A percentile compares a stretch with the other conserved stretches of the same genome.
Conservation (phyloP, 75 land plant genomes). For the Pinus albicaulis region DNA sequence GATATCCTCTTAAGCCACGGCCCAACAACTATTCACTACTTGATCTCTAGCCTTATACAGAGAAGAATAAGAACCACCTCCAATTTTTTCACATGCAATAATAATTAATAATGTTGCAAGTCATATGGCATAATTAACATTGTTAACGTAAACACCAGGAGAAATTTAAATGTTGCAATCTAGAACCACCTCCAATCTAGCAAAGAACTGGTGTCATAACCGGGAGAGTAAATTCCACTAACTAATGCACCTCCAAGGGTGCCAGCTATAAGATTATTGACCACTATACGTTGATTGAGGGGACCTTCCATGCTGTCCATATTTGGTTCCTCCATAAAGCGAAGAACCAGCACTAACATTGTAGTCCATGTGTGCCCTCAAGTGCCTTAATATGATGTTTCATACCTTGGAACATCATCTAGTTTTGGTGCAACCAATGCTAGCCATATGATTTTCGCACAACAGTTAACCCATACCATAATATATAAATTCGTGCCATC, state of each 20-base stretch:
- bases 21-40: background rate
- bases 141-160: no score
- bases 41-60: background rate
- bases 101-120: background rate
- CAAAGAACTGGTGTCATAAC: background rate
- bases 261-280: background rate
- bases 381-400: background rate
- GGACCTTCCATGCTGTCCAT: background rate
- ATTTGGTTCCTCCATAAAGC: conserved; percentile 4
- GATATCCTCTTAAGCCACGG: conserved; percentile 3
- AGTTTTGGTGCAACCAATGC: no score
- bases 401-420: conserved; percentile 9
- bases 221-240: background rate
- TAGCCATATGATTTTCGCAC: no score
- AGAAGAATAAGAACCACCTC: conserved; percentile 3
- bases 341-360: background rate
- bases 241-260: background rate
- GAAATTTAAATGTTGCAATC: no score
- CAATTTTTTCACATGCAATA: background rate
- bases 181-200: background rate
- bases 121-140: background rate
- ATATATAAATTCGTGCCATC: no score
- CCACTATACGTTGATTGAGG: background rate
- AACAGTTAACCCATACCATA: no score
- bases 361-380: background rate